A percentile compares a stretch with the other conserved stretches of the same genome.
Conservation (phyloP, 495 filamentous ascomycete genomes). For the Penicillium coprophilum region DNA sequence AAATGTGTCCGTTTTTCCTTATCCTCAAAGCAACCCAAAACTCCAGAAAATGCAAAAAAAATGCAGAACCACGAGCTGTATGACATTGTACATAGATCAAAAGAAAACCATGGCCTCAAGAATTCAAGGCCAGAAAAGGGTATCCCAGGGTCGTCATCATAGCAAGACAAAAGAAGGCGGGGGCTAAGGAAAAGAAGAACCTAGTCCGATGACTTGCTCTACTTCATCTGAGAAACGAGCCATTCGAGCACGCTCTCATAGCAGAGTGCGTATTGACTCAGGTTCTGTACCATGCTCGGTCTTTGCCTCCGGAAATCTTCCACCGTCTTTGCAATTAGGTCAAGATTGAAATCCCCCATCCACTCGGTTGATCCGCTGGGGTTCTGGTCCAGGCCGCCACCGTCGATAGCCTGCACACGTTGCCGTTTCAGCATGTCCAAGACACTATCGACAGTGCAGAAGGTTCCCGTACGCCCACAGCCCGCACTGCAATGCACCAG, state of each 20-base stretch:
- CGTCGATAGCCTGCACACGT: slow-evolving; percentile 32
- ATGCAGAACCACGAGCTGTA: slow-evolving; percentile 12
- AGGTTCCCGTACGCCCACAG: slow-evolving; percentile 92
- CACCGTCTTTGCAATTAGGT: slow-evolving; percentile 82
- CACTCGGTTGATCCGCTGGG: slow-evolving; percentile 6
- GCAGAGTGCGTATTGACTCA: slow-evolving; percentile 92
- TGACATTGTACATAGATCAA: slow-evolving; percentile 7
- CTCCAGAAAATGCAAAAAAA: slow-evolving; percentile 13
- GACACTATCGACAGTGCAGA: slow-evolving; percentile 94
- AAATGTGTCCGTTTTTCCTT: neutral
- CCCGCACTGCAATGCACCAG: slow-evolving; percentile 95
- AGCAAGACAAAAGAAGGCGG: neutral
- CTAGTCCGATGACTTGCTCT: slow-evolving; percentile 4
- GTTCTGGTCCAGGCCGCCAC: slow-evolving; percentile 36
- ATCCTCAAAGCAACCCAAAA: slow-evolving; percentile 2
- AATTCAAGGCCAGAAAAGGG: slow-evolving; percentile 8
- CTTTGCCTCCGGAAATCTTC: slow-evolving; percentile 85
- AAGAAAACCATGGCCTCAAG: slow-evolving; percentile 6
- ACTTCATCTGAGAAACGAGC: slow-evolving; percentile 54
- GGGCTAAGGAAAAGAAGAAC: neutral
- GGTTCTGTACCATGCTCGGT: slow-evolving; percentile 94
- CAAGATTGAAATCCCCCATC: slow-evolving; percentile 58
- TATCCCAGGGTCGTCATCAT: slow-evolving; percentile 12
- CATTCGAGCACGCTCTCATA: slow-evolving; percentile 96
- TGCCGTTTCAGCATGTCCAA: slow-evolving; percentile 90